Evolutionary conservation across 768 basidiomycete genomes (phyloP), one percentile per base, ranked within the genome.

Genomic region (Mrakia hoshinonis): DNA sequence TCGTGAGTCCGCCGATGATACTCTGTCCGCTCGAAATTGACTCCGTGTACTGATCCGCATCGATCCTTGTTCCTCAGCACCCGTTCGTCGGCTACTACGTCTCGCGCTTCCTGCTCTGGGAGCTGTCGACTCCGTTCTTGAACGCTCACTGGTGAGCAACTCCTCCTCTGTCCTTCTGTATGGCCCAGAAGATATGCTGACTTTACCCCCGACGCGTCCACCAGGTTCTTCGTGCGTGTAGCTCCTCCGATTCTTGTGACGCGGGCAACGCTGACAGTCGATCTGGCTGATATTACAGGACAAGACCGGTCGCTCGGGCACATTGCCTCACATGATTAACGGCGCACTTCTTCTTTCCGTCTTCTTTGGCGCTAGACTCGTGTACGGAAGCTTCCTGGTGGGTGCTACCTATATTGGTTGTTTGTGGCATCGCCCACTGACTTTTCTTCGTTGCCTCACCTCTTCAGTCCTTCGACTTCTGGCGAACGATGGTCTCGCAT

Each of bases 201-300:
- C 29, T 31, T 34, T 34, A 31, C 34, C 24, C 34, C 29, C 15
- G 12, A n/a, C 15, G 10, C 29, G 7, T 26, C n/a, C 7, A 24
- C 26, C 55, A 58, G 55, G 55, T 58, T 58, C 55, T 58, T 58
- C 55, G 55, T 58, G 26, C 55, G 55, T 58, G 26, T 58, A 18
- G 29, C 24, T 26, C 34, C 55, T 58, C 26, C 22, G 24, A 4
- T 31, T 58, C 11, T 34, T 58, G 7, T 13, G 4, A 34, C 3
- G 18, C 55, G 3, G 29, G 5, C 13, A 34, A 7, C 55, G 55
- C 55, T 58, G 15, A 58, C 54, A 13, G 7, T 15, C 55, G 6
- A 26, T 20, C 31, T 18, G 29, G 3, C 29, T 18, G 24, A 1
- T 15, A 18, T 36, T 13, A 58, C 31, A 58, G 55, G 58, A 61